phyloP scores from a whole-genome alignment of 1,284 basidiomycete genomes.

The Irpex sp. region DNA sequence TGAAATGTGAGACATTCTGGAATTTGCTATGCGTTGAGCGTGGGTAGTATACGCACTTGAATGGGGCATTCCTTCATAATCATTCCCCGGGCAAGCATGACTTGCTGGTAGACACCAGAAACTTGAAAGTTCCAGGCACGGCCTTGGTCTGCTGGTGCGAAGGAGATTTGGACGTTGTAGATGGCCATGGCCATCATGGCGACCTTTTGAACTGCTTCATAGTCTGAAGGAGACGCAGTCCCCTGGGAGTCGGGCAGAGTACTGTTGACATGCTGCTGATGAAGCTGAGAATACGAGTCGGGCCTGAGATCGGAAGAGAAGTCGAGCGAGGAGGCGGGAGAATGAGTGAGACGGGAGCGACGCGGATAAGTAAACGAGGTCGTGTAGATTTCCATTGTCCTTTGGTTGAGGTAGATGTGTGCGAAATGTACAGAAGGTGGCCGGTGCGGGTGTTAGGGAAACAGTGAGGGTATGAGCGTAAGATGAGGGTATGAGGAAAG shows the following conservation, averaged over 20 bases:
- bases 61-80: conserved; percentile 89
- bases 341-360: conserved; percentile 64
- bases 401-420: conserved; percentile 24
- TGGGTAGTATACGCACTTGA: conserved; percentile 46
- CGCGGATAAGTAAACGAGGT: conserved; percentile 88
- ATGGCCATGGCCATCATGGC: conserved; percentile 76
- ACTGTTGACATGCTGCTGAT: conserved; percentile 37
- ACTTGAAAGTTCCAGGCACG: conserved; percentile 87
- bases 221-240: conserved; percentile 42
- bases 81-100: conserved; percentile 86
- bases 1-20: neutral
- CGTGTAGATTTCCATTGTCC: conserved; percentile 87
- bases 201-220: conserved; percentile 79
- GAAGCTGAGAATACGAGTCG: conserved; percentile 38
- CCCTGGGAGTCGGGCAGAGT: conserved; percentile 29
- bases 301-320: conserved; percentile 39
- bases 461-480: conserved; percentile 34
- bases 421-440: conserved; percentile 28
- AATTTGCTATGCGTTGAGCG: neutral
- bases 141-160: conserved; percentile 68
- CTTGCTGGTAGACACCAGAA: conserved; percentile 89
- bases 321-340: conserved; percentile 61
- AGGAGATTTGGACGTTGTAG: conserved; percentile 81
- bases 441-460: conserved; percentile 28
- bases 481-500: conserved; percentile 35